Evolutionary conservation across 192 early-diverging fungal species (phyloP).

Genomic region (Bifiguratus adelaidae): DNA sequence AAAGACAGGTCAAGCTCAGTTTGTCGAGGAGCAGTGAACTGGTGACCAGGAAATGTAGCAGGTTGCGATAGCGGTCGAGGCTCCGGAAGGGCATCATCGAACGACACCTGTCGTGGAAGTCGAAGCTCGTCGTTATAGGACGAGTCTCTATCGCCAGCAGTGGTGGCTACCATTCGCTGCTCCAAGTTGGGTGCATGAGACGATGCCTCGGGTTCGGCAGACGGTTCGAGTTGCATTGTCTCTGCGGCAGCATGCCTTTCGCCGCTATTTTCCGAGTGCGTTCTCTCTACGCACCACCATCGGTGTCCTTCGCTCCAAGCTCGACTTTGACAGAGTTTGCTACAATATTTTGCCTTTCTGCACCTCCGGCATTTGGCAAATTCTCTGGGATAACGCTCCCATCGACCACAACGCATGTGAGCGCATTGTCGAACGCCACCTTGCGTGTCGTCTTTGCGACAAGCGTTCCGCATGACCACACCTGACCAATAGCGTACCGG

Average conservation of each 20-base stretch:
- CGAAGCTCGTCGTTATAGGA: no score
- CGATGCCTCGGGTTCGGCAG: no score
- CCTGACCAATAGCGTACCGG: slow-evolving; percentile 66
- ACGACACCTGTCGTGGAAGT: no score
- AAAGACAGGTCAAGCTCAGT: no score
- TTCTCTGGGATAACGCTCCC: slow-evolving; percentile 62
- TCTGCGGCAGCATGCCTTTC: neutral
- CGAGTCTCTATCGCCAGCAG: no score
- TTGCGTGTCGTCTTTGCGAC: slow-evolving; percentile 60
- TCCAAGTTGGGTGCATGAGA: no score
- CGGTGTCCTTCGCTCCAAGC: slow-evolving; percentile 74
- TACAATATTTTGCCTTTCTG: slow-evolving; percentile 82
- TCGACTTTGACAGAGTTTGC: slow-evolving; percentile 60
- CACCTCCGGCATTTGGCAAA: slow-evolving; percentile 84
- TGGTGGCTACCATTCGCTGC: no score
- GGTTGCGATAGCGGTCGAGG: no score
- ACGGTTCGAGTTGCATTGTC: neutral
- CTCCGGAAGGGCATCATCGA: no score
- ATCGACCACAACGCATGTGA: slow-evolving; percentile 65
- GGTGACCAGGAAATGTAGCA: no score
- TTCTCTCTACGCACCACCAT: slow-evolving; percentile 66
- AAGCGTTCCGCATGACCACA: slow-evolving; percentile 74
- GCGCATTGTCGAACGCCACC: slow-evolving; percentile 70
- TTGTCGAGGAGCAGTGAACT: no score
- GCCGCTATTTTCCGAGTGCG: slow-evolving; percentile 11